These are phyloP conservation scores for Williopsis jadinii DNA, from an alignment of 1,139 yeast species.

Conservation along the genomic window DNA sequence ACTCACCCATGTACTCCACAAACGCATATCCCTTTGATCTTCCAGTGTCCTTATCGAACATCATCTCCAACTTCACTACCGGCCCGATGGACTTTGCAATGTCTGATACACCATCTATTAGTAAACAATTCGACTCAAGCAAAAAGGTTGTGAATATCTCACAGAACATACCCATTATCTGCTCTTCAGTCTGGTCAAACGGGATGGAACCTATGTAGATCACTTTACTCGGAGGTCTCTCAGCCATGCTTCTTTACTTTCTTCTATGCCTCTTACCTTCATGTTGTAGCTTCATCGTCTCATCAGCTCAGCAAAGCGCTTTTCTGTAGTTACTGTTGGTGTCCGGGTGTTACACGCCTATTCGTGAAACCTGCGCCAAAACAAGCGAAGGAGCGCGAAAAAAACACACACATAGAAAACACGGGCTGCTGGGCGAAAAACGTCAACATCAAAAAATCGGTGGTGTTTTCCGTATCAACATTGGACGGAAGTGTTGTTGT, in stretches of 20 bases:
- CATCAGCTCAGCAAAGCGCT: too few species aligned
- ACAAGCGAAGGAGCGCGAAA: not conserved
- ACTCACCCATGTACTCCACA: constrained; percentile 45
- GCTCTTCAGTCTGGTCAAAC: constrained; percentile 82
- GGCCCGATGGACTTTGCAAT: constrained; percentile 84
- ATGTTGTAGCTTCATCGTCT: not conserved
- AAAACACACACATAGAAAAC: not conserved
- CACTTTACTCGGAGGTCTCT: constrained; percentile 33
- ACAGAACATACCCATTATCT: constrained; percentile 40
- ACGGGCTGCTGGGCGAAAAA: too few species aligned
- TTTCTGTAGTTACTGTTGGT: not conserved
- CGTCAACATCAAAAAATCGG: too few species aligned
- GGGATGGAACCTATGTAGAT: constrained; percentile 64
- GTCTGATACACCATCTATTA: constrained; percentile 26
- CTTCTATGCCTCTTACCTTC: not conserved
- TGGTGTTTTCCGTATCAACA: too few species aligned
- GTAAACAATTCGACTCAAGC: too few species aligned
- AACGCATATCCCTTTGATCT: constrained; percentile 89
- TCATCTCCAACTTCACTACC: constrained; percentile 63
- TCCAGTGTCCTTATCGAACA: constrained; percentile 86
- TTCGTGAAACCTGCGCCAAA: not conserved
- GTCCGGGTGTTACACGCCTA: not conserved
- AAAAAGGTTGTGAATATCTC: too few species aligned
- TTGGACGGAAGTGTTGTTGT: too few species aligned
- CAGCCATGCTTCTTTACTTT: constrained; percentile 11